Evolutionary conservation across 495 filamentous ascomycete genomes (phyloP).

Genomic region (Lasiosphaeria miniovina): DNA sequence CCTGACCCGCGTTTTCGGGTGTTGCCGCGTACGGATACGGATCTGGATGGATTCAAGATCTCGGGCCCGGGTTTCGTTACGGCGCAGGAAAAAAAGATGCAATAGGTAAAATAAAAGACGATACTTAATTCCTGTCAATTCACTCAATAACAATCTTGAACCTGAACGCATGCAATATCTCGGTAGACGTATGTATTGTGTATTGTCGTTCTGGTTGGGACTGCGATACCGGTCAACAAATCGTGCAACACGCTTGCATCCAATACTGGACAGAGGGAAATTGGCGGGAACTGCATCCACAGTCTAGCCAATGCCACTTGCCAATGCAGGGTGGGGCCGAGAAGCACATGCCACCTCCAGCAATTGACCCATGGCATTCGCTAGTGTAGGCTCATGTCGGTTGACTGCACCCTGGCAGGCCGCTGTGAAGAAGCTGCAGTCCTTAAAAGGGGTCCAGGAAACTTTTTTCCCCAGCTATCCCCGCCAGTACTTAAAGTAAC

Average conservation of each 20-base stretch:
- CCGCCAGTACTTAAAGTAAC: not conserved
- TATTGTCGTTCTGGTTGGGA: too few relatives aligned
- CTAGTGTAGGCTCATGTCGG: conserved; percentile 1
- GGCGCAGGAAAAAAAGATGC: too few relatives aligned
- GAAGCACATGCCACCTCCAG: not conserved
- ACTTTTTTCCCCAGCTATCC: conserved; percentile 12
- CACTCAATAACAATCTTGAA: too few relatives aligned
- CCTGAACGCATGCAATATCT: too few relatives aligned
- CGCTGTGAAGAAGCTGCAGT: conserved; percentile 2
- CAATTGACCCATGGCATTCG: conserved; percentile 8
- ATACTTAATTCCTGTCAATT: too few relatives aligned
- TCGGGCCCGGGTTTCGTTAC: not conserved
- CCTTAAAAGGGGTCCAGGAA: conserved; percentile 11
- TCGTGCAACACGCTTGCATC: too few relatives aligned
- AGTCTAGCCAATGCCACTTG: too few relatives aligned
- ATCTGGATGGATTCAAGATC: conserved; percentile 9
- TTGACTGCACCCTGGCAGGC: conserved; percentile 8
- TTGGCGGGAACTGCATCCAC: too few relatives aligned
- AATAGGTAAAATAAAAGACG: too few relatives aligned
- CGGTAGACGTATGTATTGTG: too few relatives aligned
- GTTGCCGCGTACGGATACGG: not conserved
- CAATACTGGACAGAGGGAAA: too few relatives aligned
- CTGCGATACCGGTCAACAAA: too few relatives aligned
- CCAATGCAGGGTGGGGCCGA: not conserved
- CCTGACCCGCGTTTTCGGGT: not conserved